These are phyloP conservation scores for Emiliania huxleyi DNA, from an alignment of 78 protist species.

Conservation along the genomic window DNA sequence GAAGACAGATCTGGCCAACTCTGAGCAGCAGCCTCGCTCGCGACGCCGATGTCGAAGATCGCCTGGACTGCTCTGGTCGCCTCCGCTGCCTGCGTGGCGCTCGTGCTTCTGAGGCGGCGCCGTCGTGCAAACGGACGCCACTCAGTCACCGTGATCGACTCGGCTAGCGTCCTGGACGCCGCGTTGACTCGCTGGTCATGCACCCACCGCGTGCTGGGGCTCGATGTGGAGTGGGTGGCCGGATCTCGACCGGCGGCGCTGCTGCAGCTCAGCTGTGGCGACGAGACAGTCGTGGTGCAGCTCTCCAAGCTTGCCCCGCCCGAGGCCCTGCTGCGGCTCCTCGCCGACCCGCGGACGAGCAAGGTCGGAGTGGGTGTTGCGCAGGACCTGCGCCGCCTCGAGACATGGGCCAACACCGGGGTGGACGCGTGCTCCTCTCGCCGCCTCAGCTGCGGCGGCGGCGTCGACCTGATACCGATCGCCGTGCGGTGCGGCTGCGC, in stretches of 20 bases:
- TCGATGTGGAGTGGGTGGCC: neutral
- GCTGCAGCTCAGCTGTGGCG: neutral
- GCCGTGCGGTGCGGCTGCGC: neutral
- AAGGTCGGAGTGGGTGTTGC: neutral
- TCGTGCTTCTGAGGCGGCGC: too few species aligned
- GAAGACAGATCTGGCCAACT: too few species aligned
- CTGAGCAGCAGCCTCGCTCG: too few species aligned
- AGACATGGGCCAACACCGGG: neutral
- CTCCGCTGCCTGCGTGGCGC: too few species aligned
- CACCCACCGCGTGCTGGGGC: neutral
- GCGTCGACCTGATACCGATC: neutral
- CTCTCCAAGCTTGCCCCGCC: neutral
- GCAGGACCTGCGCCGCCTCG: neutral
- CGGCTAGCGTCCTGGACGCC: too few species aligned
- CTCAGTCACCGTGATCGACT: too few species aligned
- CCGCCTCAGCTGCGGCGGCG: neutral
- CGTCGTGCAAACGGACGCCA: too few species aligned
- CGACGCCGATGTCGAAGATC: too few species aligned
- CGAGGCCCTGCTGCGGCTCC: neutral
- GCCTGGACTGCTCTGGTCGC: too few species aligned
- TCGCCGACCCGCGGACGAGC: neutral
- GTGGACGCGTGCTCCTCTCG: neutral
- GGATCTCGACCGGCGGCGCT: neutral
- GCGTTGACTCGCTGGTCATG: too few species aligned
- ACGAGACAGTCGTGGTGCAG: neutral